Conservation (phyloP, 768 basidiomycete species). For the Gloeostereum incarnatum region DNA sequence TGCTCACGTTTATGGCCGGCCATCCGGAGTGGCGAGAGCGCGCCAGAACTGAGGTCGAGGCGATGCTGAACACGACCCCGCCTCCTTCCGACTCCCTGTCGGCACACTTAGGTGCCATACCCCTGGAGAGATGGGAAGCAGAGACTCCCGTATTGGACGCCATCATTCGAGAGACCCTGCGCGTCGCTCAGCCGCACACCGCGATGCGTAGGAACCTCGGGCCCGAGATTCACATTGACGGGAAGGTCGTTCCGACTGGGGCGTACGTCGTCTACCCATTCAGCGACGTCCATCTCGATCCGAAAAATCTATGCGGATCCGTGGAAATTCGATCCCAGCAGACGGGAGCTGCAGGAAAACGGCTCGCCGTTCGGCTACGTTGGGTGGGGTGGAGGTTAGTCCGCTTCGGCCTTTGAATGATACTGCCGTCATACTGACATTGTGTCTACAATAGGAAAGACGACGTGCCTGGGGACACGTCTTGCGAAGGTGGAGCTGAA, state of each 20-base stretch:
- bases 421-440: constrained; percentile 8
- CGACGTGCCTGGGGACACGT: constrained; percentile 62
- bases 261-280: constrained; percentile 75
- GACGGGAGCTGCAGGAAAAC: constrained; percentile 25
- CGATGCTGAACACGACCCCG: constrained; percentile 36
- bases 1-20: constrained; percentile 62
- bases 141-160: constrained; percentile 64
- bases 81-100: constrained; percentile 24
- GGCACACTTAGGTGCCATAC: constrained; percentile 44
- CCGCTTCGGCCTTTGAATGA: constrained; percentile 6
- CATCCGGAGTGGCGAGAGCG: constrained; percentile 56
- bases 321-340: constrained; percentile 66
- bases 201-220: constrained; percentile 78
- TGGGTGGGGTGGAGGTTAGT: constrained; percentile 76
- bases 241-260: constrained; percentile 61
- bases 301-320: constrained; percentile 66
- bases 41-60: constrained; percentile 51
- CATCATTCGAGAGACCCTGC: constrained; percentile 68
- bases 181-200: constrained; percentile 70
- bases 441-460: constrained; percentile 40
- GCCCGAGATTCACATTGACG: constrained; percentile 59
- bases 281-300: constrained; percentile 69
- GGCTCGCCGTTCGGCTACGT: constrained; percentile 50
- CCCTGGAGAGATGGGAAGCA: constrained; percentile 62
- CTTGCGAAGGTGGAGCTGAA: constrained; percentile 71